These are phyloP conservation scores for Massarina eburnea DNA, from an alignment of 2,329 filamentous ascomycete species.

Conservation along the genomic window DNA sequence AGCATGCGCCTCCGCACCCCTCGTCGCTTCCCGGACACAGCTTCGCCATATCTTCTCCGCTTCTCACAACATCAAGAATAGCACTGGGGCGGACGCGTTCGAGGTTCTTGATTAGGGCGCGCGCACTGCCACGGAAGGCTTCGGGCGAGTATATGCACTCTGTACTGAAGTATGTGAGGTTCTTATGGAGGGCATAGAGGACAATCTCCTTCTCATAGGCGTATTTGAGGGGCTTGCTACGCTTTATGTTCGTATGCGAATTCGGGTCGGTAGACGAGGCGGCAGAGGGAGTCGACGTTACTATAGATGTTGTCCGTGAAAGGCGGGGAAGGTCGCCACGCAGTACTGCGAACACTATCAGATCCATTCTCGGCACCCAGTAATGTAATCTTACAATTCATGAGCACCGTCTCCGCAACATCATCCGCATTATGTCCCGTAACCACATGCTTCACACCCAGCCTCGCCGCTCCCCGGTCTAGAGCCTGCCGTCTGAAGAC, in stretches of 20 bases:
- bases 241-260: slow-evolving; percentile 76
- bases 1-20: slow-evolving; percentile 33
- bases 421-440: slow-evolving; percentile 98
- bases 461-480: slow-evolving; percentile 83
- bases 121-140: slow-evolving; percentile 89
- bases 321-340: slow-evolving; percentile 86
- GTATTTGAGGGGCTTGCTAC: slow-evolving; percentile 96
- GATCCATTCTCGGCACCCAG: background rate
- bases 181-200: slow-evolving; percentile 94
- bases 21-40: slow-evolving; percentile 65
- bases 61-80: slow-evolving; percentile 90
- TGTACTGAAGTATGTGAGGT: slow-evolving; percentile 95
- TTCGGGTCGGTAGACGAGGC: slow-evolving; percentile 54
- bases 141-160: slow-evolving; percentile 99
- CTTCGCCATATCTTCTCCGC: slow-evolving; percentile 92
- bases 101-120: slow-evolving; percentile 90
- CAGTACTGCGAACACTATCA: slow-evolving; percentile 55
- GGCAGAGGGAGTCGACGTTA: slow-evolving; percentile 60
- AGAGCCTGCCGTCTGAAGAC: slow-evolving; percentile 94
- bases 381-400: slow-evolving; percentile 64
- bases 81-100: slow-evolving; percentile 92
- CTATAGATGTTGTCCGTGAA: slow-evolving; percentile 84
- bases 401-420: slow-evolving; percentile 93
- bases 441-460: slow-evolving; percentile 89
- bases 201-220: slow-evolving; percentile 99